Conservation (phyloP, 225 moss, liverwort and hornwort species). For the Physcomitrellopsis africana region DNA sequence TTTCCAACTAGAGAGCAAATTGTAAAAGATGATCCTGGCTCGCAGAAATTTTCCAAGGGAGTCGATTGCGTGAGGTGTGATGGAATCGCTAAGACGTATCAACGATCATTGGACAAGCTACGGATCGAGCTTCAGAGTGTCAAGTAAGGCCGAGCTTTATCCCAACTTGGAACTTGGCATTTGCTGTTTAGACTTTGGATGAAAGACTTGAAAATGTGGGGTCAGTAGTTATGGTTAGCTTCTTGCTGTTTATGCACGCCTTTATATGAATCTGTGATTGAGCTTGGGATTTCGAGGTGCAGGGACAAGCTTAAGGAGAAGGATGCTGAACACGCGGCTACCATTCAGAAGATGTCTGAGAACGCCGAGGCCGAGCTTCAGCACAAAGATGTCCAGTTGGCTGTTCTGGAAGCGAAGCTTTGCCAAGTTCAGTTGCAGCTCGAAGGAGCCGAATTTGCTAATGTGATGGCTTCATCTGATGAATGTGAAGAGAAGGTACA, state of each 20-base stretch:
- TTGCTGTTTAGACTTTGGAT: no score
- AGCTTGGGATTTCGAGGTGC: neutral
- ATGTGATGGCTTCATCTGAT: conserved; percentile 27
- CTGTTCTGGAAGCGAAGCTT: conserved; percentile 46
- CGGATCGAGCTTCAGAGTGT: conserved; percentile 22
- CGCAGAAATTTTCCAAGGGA: conserved; percentile 3
- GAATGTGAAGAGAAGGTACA: conserved; percentile 44
- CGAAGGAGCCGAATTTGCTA: conserved; percentile 32
- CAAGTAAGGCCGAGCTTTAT: conserved; percentile 27
- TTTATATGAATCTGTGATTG: neutral
- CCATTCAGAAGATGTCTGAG: conserved; percentile 34
- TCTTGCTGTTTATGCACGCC: no score
- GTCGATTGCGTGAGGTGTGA: conserved; percentile 17
- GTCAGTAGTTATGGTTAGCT: no score
- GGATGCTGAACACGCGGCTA: conserved; percentile 35
- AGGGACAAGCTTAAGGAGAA: conserved; percentile 41
- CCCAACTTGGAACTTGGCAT: no score
- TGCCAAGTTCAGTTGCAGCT: conserved; percentile 44
- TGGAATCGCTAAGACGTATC: conserved; percentile 15
- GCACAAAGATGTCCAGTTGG: conserved; percentile 41
- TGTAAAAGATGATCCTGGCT: neutral
- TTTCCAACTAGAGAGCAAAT: neutral
- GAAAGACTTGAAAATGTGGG: no score
- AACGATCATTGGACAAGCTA: conserved; percentile 26
- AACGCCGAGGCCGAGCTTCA: conserved; percentile 37